A percentile compares a stretch with the other conserved stretches of the same genome.
phyloP scores from a whole-genome alignment of 192 early-diverging fungal genomes.

The Cetraspora pellucida region DNA sequence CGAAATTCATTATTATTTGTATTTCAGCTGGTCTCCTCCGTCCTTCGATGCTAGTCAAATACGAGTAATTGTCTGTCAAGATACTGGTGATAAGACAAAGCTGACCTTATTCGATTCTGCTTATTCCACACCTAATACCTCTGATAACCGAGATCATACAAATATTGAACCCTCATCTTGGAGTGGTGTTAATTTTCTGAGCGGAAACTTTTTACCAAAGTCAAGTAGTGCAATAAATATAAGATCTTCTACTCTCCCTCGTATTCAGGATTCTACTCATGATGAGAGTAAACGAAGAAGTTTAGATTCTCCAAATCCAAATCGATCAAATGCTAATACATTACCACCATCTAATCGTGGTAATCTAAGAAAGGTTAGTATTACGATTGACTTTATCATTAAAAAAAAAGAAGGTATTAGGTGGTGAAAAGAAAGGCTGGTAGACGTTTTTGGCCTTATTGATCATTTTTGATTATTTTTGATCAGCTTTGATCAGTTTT shows the following conservation, averaged over 20 bases:
- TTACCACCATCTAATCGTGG: conserved; percentile 22
- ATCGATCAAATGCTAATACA: conserved; percentile 11
- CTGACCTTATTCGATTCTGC: conserved; percentile 31
- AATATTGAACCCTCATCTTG: conserved; percentile 10
- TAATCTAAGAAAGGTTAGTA: conserved; percentile 20
- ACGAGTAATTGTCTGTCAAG: conserved; percentile 33
- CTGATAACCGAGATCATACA: not conserved
- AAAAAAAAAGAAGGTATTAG: too few species aligned
- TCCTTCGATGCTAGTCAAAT: conserved; percentile 11
- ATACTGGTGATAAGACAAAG: conserved; percentile 32
- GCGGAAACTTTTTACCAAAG: conserved; percentile 15
- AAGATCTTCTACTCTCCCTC: not conserved
- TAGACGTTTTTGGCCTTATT: too few species aligned
- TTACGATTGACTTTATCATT: too few species aligned
- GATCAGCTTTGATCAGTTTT: not conserved
- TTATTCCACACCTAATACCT: not conserved
- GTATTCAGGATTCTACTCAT: not conserved
- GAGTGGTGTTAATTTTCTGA: conserved; percentile 19
- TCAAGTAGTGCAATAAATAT: conserved; percentile 18
- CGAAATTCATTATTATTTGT: not conserved
- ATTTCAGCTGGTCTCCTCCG: conserved; percentile 26
- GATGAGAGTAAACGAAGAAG: conserved; percentile 16
- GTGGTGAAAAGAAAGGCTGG: too few species aligned
- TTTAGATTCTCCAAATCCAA: conserved; percentile 19
- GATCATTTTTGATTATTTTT: not conserved